Evolutionary conservation across 805 yeast genomes (phyloP).

Genomic region (Candida wancherniae): DNA sequence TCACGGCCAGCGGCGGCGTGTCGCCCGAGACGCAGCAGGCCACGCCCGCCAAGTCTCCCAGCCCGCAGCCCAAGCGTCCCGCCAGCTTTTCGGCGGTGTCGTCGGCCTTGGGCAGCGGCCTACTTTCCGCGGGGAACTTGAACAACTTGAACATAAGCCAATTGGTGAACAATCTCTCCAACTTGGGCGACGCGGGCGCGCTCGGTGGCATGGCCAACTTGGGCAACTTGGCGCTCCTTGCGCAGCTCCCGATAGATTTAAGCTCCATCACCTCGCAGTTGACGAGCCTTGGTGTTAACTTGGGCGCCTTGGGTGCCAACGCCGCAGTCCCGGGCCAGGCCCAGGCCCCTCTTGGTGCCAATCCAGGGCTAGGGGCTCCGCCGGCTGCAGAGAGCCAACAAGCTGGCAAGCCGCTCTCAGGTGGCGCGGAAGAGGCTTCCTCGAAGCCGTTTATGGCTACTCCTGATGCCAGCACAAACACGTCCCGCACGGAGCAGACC

Average conservation of each 20-base stretch:
- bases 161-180: constrained; percentile 36
- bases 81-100: constrained; percentile 5
- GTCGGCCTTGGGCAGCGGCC: constrained; percentile 11
- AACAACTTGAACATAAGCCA: constrained; percentile 41
- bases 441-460: too few species aligned
- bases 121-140: constrained; percentile 31
- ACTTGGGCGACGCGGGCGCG: constrained; percentile 30
- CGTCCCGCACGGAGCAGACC: too few species aligned
- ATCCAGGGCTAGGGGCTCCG: too few species aligned
- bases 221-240: constrained; percentile 38
- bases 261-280: constrained; percentile 28
- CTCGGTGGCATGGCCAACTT: constrained; percentile 37
- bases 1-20: constrained; percentile 1
- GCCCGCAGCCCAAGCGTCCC: constrained; percentile 9
- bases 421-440: too few species aligned
- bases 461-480: too few species aligned
- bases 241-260: constrained; percentile 39
- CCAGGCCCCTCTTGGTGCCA: too few species aligned
- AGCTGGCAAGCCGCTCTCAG: too few species aligned
- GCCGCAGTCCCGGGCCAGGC: constrained; percentile 1
- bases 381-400: too few species aligned
- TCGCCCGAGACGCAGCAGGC: constrained; percentile 20
- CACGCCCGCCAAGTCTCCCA: constrained; percentile 23
- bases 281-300: constrained; percentile 6
- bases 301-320: constrained; percentile 3